These are phyloP conservation scores for Lecanosticta acicola DNA, from an alignment of 2,329 filamentous ascomycete genomes.

Conservation along the genomic window DNA sequence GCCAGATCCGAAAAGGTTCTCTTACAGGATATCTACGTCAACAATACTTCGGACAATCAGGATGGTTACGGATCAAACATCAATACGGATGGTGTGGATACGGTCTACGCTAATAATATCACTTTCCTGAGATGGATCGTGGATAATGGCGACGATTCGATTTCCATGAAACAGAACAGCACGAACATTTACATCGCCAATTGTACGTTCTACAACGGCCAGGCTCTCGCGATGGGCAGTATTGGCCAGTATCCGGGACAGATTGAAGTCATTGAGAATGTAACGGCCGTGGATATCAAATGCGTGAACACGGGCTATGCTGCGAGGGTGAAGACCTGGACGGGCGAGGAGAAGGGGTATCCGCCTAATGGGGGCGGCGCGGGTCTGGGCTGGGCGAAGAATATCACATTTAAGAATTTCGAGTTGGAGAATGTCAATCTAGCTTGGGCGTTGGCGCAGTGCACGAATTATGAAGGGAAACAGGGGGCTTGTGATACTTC, in stretches of 20 bases:
- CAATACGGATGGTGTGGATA: constrained; percentile 49
- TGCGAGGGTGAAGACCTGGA: constrained; percentile 52
- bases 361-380: constrained; percentile 56
- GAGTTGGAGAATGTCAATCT: constrained; percentile 20
- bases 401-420: constrained; percentile 36
- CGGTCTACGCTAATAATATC: constrained; percentile 50
- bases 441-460: constrained; percentile 28
- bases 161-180: constrained; percentile 52
- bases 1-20: constrained; percentile 45
- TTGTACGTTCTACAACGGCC: constrained; percentile 46
- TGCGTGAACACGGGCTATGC: constrained; percentile 14
- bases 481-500: constrained; percentile 26
- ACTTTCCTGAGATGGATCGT: constrained; percentile 49
- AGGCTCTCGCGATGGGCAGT: constrained; percentile 52
- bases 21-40: constrained; percentile 50
- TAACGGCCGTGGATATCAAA: constrained; percentile 45
- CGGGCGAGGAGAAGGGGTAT: constrained; percentile 42
- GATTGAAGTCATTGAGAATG: constrained; percentile 47
- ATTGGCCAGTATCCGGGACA: constrained; percentile 51
- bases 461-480: constrained; percentile 21
- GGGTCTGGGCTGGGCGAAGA: constrained; percentile 43
- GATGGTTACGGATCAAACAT: constrained; percentile 19
- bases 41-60: constrained; percentile 46
- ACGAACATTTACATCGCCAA: constrained; percentile 51
- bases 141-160: constrained; percentile 50